phyloP scores from a whole-genome alignment of 129 eudicot genomes.

The Artemisia tridentata region DNA sequence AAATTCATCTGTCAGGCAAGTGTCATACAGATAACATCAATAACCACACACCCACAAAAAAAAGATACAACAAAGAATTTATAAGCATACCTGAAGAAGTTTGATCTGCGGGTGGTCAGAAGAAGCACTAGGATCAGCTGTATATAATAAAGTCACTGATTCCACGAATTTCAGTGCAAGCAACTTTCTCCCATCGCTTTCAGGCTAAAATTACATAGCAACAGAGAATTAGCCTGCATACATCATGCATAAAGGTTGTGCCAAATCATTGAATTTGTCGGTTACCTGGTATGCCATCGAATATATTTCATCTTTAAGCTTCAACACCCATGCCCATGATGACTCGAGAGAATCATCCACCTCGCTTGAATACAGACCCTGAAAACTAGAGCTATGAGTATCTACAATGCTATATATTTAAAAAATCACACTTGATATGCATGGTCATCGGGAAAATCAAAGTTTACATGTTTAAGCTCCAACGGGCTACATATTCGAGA shows the following conservation, averaged over 20 bases:
- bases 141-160: conserved; percentile 71
- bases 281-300: conserved; percentile 80
- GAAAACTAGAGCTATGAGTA: conserved; percentile 23
- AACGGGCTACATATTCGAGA: background rate
- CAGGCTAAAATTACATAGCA: conserved; percentile 43
- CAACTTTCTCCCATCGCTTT: conserved; percentile 84
- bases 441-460: background rate
- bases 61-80: background rate
- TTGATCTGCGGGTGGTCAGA: conserved; percentile 65
- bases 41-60: conserved; percentile 8
- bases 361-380: conserved; percentile 81
- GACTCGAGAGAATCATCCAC: conserved; percentile 61
- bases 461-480: background rate
- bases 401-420: background rate
- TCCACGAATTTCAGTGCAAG: conserved; percentile 85
- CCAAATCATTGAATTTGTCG: conserved; percentile 10
- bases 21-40: conserved; percentile 12
- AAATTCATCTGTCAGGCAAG: conserved; percentile 49
- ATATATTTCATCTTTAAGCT: conserved; percentile 81
- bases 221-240: conserved; percentile 27
- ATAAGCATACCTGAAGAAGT: conserved; percentile 55
- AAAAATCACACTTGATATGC: conserved; percentile 1
- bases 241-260: conserved; percentile 9
- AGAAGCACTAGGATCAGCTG: conserved; percentile 84
- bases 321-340: conserved; percentile 72